Evolutionary conservation across 2,329 filamentous ascomycete species (phyloP).

Genomic region (Plectosphaerella sp.): DNA sequence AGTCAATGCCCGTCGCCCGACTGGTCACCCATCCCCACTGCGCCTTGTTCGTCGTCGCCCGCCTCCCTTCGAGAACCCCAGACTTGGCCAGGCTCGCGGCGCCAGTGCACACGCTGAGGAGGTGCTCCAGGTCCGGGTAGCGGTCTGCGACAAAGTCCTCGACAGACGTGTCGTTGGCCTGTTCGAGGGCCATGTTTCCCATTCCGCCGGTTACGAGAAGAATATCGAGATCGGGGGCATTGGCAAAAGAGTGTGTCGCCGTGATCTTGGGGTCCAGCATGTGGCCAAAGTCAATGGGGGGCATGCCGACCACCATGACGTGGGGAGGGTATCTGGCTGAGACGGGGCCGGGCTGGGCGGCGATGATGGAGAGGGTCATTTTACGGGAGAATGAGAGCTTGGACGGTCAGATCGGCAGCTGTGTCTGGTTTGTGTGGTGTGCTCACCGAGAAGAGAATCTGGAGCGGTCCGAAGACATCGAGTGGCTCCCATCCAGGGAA

Average conservation of each 20-base stretch:
- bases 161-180: constrained; percentile 13
- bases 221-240: constrained; percentile 25
- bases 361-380: constrained; percentile 19
- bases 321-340: constrained; percentile 13
- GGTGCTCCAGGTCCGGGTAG: constrained; percentile 39
- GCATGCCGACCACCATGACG: background rate
- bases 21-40: constrained; percentile 39
- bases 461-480: constrained; percentile 2
- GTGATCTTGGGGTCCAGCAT: constrained; percentile 13
- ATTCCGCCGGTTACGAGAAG: constrained; percentile 33
- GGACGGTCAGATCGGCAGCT: background rate
- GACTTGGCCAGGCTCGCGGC: constrained; percentile 47
- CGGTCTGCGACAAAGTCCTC: constrained; percentile 35
- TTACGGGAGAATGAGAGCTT: constrained; percentile 11
- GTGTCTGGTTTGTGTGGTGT: background rate
- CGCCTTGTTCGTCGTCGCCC: constrained; percentile 58
- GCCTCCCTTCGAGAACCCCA: constrained; percentile 50
- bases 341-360: constrained; percentile 21
- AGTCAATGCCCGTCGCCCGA: constrained; percentile 40
- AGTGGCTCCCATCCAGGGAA: constrained; percentile 2
- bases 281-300: background rate
- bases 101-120: constrained; percentile 62
- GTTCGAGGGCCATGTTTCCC: constrained; percentile 20
- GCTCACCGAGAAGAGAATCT: background rate
- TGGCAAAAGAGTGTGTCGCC: constrained; percentile 31